Evolutionary conservation across 192 early-diverging fungal species (phyloP).

Genomic region (Dimargaris xerosporica): DNA sequence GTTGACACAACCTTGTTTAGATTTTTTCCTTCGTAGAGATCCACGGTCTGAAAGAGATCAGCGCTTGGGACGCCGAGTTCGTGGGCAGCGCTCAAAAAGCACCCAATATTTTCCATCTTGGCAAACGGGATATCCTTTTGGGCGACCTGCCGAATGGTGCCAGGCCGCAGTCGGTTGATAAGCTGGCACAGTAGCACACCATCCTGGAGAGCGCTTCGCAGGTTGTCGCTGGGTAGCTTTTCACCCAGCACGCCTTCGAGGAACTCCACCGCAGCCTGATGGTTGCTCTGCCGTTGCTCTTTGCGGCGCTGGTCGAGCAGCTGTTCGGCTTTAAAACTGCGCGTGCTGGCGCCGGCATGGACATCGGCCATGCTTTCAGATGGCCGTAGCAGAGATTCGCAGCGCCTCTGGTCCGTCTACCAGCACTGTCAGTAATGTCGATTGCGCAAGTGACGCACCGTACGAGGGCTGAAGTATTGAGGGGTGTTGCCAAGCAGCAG

Average conservation of each 20-base stretch:
- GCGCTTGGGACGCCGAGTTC: conserved; percentile 55
- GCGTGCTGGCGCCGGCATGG: not conserved
- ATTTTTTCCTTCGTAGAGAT: conserved; percentile 68
- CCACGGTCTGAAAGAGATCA: conserved; percentile 66
- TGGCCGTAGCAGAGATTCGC: too few species aligned
- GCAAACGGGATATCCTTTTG: conserved; percentile 55
- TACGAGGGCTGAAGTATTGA: too few species aligned
- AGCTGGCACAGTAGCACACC: conserved; percentile 66
- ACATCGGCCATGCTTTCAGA: too few species aligned
- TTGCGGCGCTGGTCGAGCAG: conserved; percentile 37
- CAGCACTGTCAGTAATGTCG: too few species aligned
- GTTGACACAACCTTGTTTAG: conserved; percentile 62
- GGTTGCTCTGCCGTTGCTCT: conserved; percentile 40
- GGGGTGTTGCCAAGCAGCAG: too few species aligned
- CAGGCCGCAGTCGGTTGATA: conserved; percentile 62
- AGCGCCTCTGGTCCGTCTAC: too few species aligned
- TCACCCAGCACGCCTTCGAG: conserved; percentile 42
- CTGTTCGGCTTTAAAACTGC: conserved; percentile 30
- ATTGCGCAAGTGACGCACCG: too few species aligned
- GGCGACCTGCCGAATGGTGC: conserved; percentile 55
- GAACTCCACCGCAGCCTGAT: conserved; percentile 43
- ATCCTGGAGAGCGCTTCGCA: conserved; percentile 48
- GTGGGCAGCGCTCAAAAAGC: conserved; percentile 54
- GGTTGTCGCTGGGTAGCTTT: conserved; percentile 34
- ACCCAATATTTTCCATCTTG: conserved; percentile 72